These are phyloP conservation scores for Penicillium tannophilum DNA, from an alignment of 495 filamentous ascomycete species.

Conservation along the genomic window DNA sequence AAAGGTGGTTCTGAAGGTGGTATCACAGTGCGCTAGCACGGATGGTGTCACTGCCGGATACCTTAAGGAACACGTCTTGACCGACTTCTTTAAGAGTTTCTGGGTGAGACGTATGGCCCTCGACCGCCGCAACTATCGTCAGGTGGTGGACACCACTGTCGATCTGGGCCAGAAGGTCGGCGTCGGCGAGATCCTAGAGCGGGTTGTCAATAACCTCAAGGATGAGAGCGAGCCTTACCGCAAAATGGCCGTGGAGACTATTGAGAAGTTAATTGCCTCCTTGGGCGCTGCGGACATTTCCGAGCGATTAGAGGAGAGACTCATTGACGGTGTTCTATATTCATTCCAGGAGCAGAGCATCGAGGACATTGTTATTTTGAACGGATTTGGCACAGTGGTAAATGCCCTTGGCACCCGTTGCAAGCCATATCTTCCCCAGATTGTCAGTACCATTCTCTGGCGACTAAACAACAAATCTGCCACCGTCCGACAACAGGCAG, in stretches of 20 bases:
- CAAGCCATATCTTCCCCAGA: conserved; percentile 96
- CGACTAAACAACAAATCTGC: conserved; percentile 95
- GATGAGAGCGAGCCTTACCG: conserved; percentile 98
- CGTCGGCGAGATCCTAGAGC: conserved; percentile 89
- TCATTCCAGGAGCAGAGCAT: conserved; percentile 99
- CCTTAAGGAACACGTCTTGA: conserved; percentile 90
- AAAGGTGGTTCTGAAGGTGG: conserved; percentile 95
- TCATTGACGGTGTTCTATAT: conserved; percentile 95
- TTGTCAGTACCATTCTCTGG: conserved; percentile 96
- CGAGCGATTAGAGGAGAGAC: conserved; percentile 84
- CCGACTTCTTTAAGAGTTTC: conserved; percentile 98
- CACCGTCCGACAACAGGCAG: conserved; percentile 94
- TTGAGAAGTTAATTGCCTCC: conserved; percentile 92
- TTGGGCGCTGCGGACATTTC: conserved; percentile 93
- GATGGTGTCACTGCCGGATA: conserved; percentile 94
- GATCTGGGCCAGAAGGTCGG: conserved; percentile 97
- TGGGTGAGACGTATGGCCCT: conserved; percentile 97
- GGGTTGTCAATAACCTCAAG: conserved; percentile 92
- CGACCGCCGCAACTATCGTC: conserved; percentile 94
- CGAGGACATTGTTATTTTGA: conserved; percentile 93
- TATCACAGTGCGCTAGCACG: conserved; percentile 94
- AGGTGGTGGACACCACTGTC: conserved; percentile 97
- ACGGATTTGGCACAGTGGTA: conserved; percentile 98
- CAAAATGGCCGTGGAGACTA: conserved; percentile 98
- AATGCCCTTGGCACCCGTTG: conserved; percentile 92